Conservation (phyloP, 768 basidiomycete species). For the Clathrus columnatus region DNA sequence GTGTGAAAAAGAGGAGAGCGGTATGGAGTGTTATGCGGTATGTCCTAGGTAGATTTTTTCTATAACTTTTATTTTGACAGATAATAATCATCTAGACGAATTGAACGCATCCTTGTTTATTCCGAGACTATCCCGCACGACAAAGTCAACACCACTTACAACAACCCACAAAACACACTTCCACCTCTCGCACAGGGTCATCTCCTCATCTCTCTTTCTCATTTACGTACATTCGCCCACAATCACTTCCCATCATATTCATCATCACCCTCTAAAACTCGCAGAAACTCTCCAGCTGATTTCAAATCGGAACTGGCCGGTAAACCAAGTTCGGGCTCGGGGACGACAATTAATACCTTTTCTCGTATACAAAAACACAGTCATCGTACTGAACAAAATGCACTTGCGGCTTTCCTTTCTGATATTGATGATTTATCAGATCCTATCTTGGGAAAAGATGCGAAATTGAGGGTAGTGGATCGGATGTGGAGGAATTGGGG, state of each 20-base stretch:
- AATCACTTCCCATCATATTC: slow-evolving; percentile 47
- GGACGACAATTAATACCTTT: no score
- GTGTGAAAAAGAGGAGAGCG: slow-evolving; percentile 40
- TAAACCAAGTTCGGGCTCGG: no score
- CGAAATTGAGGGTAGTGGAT: slow-evolving; percentile 71
- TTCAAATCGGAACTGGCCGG: no score
- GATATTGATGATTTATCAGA: slow-evolving; percentile 81
- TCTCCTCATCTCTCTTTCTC: slow-evolving; percentile 60
- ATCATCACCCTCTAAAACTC: neutral
- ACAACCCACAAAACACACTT: slow-evolving; percentile 19
- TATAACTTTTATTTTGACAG: neutral
- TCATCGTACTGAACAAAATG: slow-evolving; percentile 19
- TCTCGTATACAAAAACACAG: neutral
- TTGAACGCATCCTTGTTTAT: slow-evolving; percentile 59
- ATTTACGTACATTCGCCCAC: slow-evolving; percentile 58
- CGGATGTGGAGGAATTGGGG: slow-evolving; percentile 91
- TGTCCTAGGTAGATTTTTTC: slow-evolving; percentile 8
- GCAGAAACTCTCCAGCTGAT: no score
- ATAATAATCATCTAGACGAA: slow-evolving; percentile 32
- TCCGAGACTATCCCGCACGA: slow-evolving; percentile 28
- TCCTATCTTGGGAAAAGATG: slow-evolving; percentile 52
- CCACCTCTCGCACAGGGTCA: slow-evolving; percentile 63
- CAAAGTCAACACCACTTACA: slow-evolving; percentile 8
- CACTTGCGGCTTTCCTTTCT: slow-evolving; percentile 74
- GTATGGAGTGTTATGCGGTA: slow-evolving; percentile 70